A percentile compares a stretch with the other conserved stretches of the same genome.
phyloP scores from a whole-genome alignment of 208 protist species.

The Crithidia thermophila region DNA sequence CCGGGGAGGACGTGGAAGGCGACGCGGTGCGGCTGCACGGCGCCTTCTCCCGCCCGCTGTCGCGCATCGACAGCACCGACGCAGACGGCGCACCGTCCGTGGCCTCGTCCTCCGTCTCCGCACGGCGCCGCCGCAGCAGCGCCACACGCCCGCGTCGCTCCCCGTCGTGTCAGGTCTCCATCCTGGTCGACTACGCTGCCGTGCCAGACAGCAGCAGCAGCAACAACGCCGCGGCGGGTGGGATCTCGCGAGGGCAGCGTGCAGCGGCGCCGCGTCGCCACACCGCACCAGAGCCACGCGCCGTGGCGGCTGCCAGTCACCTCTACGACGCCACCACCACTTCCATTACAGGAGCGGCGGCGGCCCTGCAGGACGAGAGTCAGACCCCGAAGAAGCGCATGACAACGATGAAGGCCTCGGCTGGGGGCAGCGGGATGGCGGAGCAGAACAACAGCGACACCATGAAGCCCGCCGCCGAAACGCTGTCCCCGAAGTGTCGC shows the following conservation, averaged over 20 bases:
- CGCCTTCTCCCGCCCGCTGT: not conserved
- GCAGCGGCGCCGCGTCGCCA: not conserved
- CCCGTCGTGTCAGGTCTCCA: not conserved
- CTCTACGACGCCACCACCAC: too few relatives aligned
- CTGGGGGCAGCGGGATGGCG: too few relatives aligned
- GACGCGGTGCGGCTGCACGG: not conserved
- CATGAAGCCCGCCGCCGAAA: too few relatives aligned
- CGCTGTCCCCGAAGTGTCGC: not conserved
- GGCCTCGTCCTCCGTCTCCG: too few relatives aligned
- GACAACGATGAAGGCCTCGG: too few relatives aligned
- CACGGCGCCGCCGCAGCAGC: slow-evolving; percentile 6
- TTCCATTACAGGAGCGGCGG: too few relatives aligned
- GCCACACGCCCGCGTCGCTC: not conserved
- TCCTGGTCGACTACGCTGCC: not conserved
- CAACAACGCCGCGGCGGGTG: not conserved
- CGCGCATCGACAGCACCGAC: not conserved
- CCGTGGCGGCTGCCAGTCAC: too few relatives aligned
- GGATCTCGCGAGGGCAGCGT: not conserved
- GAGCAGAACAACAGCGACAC: not conserved
- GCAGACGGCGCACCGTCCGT: not conserved
- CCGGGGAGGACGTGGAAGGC: not conserved
- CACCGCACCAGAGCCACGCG: not conserved
- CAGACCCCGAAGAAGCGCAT: too few relatives aligned
- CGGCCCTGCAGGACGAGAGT: too few relatives aligned
- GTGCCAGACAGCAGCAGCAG: not conserved